These are phyloP conservation scores for Perilla frutescens DNA, from an alignment of 257 asterid genomes.

Conservation along the genomic window DNA sequence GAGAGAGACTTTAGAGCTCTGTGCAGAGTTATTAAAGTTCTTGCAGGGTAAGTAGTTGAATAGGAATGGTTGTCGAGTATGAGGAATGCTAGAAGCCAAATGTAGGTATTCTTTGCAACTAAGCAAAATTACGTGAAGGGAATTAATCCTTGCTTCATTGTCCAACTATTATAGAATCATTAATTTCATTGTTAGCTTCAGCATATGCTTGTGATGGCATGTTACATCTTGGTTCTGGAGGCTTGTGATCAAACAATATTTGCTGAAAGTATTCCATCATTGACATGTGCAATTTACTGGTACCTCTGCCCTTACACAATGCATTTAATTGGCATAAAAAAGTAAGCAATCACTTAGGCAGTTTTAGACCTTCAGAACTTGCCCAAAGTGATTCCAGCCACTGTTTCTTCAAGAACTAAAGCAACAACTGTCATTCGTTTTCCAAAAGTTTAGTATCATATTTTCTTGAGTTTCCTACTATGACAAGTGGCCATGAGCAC, in stretches of 20 bases:
- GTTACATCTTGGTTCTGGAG: background rate
- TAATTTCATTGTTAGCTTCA: background rate
- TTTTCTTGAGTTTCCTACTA: background rate
- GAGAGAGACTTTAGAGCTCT: constrained; percentile 7
- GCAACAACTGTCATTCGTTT: background rate
- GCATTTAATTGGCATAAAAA: background rate
- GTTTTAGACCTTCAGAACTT: background rate
- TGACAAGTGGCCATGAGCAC: background rate
- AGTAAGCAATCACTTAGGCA: background rate
- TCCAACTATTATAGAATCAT: background rate
- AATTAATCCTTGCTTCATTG: constrained; percentile 1
- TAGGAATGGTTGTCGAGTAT: background rate
- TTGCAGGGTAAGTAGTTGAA: background rate
- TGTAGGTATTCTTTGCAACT: background rate
- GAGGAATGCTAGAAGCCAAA: background rate
- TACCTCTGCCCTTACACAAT: background rate
- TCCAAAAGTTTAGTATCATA: too few species aligned
- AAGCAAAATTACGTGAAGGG: background rate
- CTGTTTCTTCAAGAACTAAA: background rate
- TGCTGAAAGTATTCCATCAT: background rate
- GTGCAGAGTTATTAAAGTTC: constrained; percentile 1
- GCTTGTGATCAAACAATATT: background rate
- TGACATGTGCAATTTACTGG: background rate
- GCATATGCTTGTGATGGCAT: background rate
- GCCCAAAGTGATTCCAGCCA: background rate